A percentile compares a stretch with the other conserved stretches of the same genome.
These are phyloP conservation scores for Calvatia gigantea DNA, from an alignment of 768 basidiomycete species.

Conservation along the genomic window DNA sequence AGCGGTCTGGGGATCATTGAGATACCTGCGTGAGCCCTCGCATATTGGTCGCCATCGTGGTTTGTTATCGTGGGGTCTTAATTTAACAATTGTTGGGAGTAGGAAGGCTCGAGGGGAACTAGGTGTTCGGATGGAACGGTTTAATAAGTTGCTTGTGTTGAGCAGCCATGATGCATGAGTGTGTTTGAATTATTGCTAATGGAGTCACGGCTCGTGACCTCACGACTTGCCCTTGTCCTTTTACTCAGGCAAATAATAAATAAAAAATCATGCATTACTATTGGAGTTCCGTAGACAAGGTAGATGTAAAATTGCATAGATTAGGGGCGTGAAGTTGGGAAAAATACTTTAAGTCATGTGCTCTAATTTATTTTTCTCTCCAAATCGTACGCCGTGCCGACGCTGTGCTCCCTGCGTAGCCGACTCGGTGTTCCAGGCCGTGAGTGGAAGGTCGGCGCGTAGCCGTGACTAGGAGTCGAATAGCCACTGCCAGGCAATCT, in stretches of 20 bases:
- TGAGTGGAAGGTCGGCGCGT: constrained; percentile 39
- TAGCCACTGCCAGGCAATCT: constrained; percentile 48
- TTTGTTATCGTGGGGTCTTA: not conserved
- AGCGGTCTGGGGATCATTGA: constrained; percentile 1
- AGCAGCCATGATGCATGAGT: not conserved
- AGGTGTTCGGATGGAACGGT: not conserved
- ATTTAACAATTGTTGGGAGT: not conserved
- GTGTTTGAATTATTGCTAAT: not conserved
- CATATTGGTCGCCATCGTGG: constrained; percentile 84
- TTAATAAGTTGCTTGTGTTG: not conserved
- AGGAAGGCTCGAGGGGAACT: not conserved
- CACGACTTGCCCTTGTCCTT: not conserved
- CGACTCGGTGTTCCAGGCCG: constrained; percentile 66
- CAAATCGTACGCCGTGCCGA: not conserved
- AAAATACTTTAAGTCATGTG: too few relatives aligned
- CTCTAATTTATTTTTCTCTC: too few relatives aligned
- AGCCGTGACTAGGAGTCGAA: constrained; percentile 44
- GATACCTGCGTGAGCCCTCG: constrained; percentile 88
- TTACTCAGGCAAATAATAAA: too few relatives aligned
- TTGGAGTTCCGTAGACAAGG: not conserved
- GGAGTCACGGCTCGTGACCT: constrained; percentile 6
- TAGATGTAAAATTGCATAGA: not conserved
- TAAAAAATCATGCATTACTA: too few relatives aligned
- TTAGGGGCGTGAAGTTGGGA: constrained; percentile 3
- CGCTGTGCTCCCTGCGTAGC: constrained; percentile 26